Evolutionary conservation across 371 early-diverging fungal genomes (phyloP).

Genomic region (Funneliformis caledonium): DNA sequence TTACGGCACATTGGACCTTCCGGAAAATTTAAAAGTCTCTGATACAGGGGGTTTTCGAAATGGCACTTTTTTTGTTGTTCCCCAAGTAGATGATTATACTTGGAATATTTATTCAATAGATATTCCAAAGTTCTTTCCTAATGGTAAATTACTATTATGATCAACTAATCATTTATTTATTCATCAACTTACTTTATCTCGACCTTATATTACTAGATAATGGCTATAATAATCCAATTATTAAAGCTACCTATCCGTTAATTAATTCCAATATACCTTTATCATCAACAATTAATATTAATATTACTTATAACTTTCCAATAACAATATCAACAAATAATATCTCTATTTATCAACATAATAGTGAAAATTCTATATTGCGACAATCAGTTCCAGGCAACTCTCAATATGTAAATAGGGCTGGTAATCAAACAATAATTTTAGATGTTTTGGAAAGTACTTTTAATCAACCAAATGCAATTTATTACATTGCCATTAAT

Average conservation of each 20-base stretch:
- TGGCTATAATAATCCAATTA: neutral
- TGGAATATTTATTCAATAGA: neutral
- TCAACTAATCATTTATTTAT: neutral
- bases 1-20: neutral
- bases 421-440: neutral
- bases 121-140: too few species aligned
- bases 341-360: neutral
- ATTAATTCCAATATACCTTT: neutral
- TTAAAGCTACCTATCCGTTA: neutral
- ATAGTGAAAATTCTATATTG: neutral
- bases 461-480: conserved; percentile 29
- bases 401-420: neutral
- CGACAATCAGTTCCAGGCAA: neutral
- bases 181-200: neutral
- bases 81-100: neutral
- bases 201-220: neutral
- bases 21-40: neutral
- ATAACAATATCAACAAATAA: neutral
- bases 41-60: neutral
- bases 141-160: neutral
- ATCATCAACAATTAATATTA: neutral
- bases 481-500: conserved; percentile 1
- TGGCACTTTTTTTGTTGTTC: neutral
- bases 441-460: conserved; percentile 10
- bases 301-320: neutral